These are phyloP conservation scores for Geotrichum fermentans DNA, from an alignment of 1,139 yeast species.

Conservation along the genomic window DNA sequence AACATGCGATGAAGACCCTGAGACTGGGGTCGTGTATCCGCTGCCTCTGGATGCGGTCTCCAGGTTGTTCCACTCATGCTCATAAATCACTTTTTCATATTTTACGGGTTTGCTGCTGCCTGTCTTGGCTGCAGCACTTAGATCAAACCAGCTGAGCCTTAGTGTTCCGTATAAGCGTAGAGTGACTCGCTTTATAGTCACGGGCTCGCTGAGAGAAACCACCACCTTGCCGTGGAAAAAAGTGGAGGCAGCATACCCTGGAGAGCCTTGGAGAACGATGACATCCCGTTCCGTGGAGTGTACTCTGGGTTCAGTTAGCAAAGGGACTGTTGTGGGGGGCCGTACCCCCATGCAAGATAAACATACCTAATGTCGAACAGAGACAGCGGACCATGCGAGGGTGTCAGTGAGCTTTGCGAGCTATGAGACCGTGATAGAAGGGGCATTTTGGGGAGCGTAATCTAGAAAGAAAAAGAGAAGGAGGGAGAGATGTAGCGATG, in stretches of 20 bases:
- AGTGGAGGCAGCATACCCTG: constrained; percentile 73
- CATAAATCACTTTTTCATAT: constrained; percentile 66
- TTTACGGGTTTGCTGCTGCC: constrained; percentile 47
- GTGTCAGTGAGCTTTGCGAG: neutral
- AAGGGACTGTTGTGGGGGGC: neutral
- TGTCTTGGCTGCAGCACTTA: constrained; percentile 39
- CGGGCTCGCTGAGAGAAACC: constrained; percentile 70
- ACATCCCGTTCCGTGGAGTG: constrained; percentile 73
- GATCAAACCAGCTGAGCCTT: constrained; percentile 44
- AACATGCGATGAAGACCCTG: constrained; percentile 13
- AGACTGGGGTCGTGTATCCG: constrained; percentile 5
- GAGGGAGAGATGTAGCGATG: no score
- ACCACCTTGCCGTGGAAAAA: constrained; percentile 77
- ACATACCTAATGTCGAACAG: constrained; percentile 18
- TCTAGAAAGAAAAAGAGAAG: neutral
- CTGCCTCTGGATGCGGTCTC: constrained; percentile 39
- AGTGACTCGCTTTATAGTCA: constrained; percentile 58
- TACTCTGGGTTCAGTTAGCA: constrained; percentile 27
- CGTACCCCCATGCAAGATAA: no score
- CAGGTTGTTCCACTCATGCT: constrained; percentile 68
- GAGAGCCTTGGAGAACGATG: constrained; percentile 71
- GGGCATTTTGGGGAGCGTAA: neutral
- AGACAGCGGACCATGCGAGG: constrained; percentile 9
- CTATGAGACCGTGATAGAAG: constrained; percentile 4
- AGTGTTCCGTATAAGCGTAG: constrained; percentile 63